Conservation (phyloP, 257 asterid species). For the Penstemon eatonii region DNA sequence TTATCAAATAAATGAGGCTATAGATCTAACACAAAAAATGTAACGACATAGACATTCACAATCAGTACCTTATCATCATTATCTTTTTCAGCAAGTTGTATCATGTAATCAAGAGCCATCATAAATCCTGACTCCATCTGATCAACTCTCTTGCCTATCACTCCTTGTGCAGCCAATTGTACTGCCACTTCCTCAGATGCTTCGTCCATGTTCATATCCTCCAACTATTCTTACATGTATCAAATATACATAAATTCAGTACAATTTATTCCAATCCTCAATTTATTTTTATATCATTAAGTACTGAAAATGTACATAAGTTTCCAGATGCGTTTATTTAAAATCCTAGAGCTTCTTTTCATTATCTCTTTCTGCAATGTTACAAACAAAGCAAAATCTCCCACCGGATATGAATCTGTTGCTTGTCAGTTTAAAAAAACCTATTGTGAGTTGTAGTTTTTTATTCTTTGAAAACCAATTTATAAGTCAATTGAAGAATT, state of each 20-base stretch:
- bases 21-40: background rate
- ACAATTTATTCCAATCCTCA: conserved; percentile 1
- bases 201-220: conserved; percentile 94
- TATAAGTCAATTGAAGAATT: background rate
- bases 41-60: background rate
- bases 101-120: conserved; percentile 98
- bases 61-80: conserved; percentile 71
- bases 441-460: background rate
- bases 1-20: background rate
- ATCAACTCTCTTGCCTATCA: conserved; percentile 97
- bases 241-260: conserved; percentile 13
- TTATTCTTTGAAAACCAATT: background rate
- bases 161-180: conserved; percentile 95
- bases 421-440: background rate
- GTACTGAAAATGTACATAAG: background rate
- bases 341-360: background rate
- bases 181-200: conserved; percentile 89
- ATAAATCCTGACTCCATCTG: conserved; percentile 93
- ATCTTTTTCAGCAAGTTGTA: conserved; percentile 81
- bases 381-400: background rate
- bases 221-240: conserved; percentile 53
- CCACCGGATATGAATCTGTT: background rate
- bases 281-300: background rate
- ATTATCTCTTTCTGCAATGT: background rate
- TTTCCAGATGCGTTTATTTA: background rate